These are phyloP conservation scores for Penicillium sp. DNA, from an alignment of 2,329 filamentous ascomycete species.

Conservation along the genomic window DNA sequence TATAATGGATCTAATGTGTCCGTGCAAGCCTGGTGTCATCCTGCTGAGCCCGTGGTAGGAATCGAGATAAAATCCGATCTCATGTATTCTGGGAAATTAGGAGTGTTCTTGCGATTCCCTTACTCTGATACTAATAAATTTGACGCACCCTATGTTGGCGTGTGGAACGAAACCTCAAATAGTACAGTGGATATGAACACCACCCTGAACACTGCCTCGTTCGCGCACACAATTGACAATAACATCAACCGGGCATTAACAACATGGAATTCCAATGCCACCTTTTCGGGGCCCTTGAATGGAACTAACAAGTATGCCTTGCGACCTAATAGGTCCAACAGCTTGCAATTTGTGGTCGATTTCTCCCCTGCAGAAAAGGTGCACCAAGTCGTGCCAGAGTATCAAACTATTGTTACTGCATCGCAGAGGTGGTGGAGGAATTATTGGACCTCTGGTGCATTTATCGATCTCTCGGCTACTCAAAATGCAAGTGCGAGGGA, in stretches of 20 bases:
- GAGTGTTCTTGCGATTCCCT: constrained; percentile 59
- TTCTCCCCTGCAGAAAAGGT: neutral
- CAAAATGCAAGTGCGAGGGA: constrained; percentile 50
- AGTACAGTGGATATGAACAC: constrained; percentile 20
- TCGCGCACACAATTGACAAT: constrained; percentile 5
- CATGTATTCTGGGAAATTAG: constrained; percentile 43
- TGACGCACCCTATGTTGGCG: constrained; percentile 59
- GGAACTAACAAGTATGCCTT: constrained; percentile 6
- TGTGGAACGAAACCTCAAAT: constrained; percentile 52
- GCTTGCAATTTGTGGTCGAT: neutral
- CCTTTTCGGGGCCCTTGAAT: neutral
- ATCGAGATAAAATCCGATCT: constrained; percentile 45
- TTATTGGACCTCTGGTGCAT: constrained; percentile 58
- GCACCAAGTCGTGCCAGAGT: neutral
- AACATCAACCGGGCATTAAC: neutral
- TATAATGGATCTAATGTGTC: constrained; percentile 8
- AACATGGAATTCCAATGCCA: neutral
- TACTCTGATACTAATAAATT: constrained; percentile 56
- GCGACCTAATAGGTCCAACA: neutral
- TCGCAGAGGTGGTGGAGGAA: constrained; percentile 52
- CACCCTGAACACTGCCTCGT: neutral
- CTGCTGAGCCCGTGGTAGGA: neutral
- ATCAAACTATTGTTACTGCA: neutral
- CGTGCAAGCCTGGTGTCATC: constrained; percentile 8
- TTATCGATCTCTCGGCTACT: constrained; percentile 54